Evolutionary conservation across 225 moss, liverwort and hornwort genomes (phyloP).

Genomic region (Pleurozium schreberi): DNA sequence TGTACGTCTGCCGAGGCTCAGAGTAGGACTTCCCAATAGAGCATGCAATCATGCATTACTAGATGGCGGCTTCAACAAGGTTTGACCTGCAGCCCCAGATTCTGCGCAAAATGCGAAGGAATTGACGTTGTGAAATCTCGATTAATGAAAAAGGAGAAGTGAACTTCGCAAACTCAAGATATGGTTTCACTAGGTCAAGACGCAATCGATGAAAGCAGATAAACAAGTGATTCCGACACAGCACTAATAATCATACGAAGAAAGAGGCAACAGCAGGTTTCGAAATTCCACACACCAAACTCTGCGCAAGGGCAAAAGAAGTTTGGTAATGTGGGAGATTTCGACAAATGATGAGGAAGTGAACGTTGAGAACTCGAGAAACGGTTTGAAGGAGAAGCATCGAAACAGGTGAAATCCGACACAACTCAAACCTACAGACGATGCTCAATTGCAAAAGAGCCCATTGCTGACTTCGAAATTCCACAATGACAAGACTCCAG

Average conservation of each 20-base stretch:
- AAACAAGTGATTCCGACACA: too few species aligned
- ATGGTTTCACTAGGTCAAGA: background rate
- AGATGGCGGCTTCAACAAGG: background rate
- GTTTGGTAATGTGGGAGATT: background rate
- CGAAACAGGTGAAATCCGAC: background rate
- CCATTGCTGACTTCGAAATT: background rate
- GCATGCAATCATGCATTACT: background rate
- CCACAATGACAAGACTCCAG: background rate
- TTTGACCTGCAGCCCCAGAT: background rate
- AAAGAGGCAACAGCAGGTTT: background rate
- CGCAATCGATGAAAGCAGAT: background rate
- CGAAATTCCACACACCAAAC: background rate
- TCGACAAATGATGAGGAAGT: background rate
- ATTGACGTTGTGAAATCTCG: background rate
- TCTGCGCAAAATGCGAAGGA: background rate
- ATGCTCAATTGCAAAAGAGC: background rate
- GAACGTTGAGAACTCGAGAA: background rate
- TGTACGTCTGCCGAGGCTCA: too few species aligned
- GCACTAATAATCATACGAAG: background rate
- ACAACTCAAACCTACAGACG: background rate
- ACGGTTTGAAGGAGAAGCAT: fast-evolving
- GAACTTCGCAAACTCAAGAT: too few species aligned
- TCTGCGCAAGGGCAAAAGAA: background rate
- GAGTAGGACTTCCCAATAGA: too few species aligned
- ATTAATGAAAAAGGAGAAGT: background rate